Evolutionary conservation across 192 early-diverging fungal species (phyloP), one percentile per base, ranked within the genome.

Genomic region (Funneliformis mosseae): DNA sequence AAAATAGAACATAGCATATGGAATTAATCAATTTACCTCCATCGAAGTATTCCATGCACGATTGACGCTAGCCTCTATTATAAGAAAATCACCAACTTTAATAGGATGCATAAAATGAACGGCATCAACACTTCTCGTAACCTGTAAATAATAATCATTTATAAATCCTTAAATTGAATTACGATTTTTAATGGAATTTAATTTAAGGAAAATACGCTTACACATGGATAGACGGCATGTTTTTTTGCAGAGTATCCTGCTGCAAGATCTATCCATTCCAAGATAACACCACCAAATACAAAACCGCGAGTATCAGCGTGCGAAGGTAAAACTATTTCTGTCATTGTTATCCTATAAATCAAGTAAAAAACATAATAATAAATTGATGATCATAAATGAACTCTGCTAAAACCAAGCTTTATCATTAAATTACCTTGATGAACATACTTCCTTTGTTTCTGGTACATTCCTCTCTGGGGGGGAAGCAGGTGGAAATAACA

Each of bases 91-190:
- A 43, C 92, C 88, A 3, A 88, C 83, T 81, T 84, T 87, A 23
- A 93, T 86, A 6, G 91, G 92, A 50, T 85, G 80, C 21, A 93
- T 76, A 81, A 93, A 93, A 41, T 93, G 92, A 18, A 93, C 92
- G 1, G 86, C 89, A 64, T 93, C 92, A 5, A 93, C 92, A 70
- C 88, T 86, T 23, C 89, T 85, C 23, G 92, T 93, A 3, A 93
- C 91, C 89, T 90, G 27, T 42, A n/a, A n/a, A n/a, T n/a, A n/a
- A n/a, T 28, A 50, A 42, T 33, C 18, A 41, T 12, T 27, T 18
- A 25, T 55, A 60, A 33, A 75, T 10, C 28, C 18, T 33, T 59
- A 39, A 75, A 55, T 59, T n/a, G 43, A 8, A 45, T 9, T 48
- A 16, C 9, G 10, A 23, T 43, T 41, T 18, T 21, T 41, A 41